Conservation (phyloP, 495 filamentous ascomycete genomes). For the Penicillium parvum region DNA sequence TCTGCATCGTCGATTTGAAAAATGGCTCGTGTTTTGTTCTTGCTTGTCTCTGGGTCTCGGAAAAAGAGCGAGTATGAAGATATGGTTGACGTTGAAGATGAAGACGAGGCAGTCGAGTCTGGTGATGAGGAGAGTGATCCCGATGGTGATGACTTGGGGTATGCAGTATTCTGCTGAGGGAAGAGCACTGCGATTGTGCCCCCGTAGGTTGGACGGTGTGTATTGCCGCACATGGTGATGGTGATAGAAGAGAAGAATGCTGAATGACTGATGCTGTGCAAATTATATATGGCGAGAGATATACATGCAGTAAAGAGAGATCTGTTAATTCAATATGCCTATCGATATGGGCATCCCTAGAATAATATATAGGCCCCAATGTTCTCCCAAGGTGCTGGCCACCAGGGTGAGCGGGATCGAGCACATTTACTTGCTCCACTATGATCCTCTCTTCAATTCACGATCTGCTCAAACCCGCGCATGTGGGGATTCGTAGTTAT, state of each 20-base stretch:
- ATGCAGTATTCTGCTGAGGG: constrained; percentile 12
- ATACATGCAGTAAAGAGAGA: not conserved
- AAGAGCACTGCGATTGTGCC: constrained; percentile 29
- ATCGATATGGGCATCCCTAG: no score
- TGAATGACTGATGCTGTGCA: not conserved
- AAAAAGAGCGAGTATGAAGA: constrained; percentile 37
- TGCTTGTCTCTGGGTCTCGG: constrained; percentile 17
- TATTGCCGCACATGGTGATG: constrained; percentile 24
- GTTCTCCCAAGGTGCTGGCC: constrained; percentile 10
- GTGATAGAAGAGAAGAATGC: not conserved
- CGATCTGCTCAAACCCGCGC: constrained; percentile 12
- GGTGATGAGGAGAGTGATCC: constrained; percentile 28
- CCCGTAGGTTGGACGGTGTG: constrained; percentile 17
- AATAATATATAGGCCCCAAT: constrained; percentile 1
- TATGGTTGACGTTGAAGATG: constrained; percentile 12
- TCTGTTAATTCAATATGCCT: not conserved
- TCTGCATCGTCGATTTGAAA: constrained; percentile 27
- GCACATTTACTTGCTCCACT: constrained; percentile 20
- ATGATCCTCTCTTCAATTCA: no score
- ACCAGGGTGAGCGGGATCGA: constrained; percentile 23
- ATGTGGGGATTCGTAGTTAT: no score
- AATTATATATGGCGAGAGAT: not conserved
- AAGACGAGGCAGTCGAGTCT: constrained; percentile 17
- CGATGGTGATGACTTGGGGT: constrained; percentile 11
- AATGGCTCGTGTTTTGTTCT: constrained; percentile 22